Percentiles rank a stretch among this genome's conserved stretches.
Evolutionary conservation across 257 asterid genomes (phyloP).

Genomic region (Przewalskia tangutica): DNA sequence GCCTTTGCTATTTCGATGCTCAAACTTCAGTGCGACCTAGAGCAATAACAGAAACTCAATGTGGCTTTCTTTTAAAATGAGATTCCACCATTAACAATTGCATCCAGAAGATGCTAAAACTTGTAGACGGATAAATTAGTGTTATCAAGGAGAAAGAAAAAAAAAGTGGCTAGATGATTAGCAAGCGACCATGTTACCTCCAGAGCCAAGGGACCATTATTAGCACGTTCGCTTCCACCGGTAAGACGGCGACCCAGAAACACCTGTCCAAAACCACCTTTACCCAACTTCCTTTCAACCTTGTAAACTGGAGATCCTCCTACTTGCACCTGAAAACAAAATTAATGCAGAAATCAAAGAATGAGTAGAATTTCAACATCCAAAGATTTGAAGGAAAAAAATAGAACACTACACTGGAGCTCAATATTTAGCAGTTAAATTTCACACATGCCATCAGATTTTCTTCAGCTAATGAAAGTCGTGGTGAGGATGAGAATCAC

Average conservation of each 20-base stretch:
- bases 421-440: not conserved
- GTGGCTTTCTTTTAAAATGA: not conserved
- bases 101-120: not conserved
- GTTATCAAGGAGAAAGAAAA: not conserved
- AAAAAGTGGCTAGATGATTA: not conserved
- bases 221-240: constrained; percentile 16
- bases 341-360: not conserved
- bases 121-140: not conserved
- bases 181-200: constrained; percentile 16
- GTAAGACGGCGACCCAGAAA: constrained; percentile 35
- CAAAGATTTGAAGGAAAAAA: not conserved
- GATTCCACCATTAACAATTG: not conserved
- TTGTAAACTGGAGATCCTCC: constrained; percentile 34
- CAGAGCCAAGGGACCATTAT: constrained; percentile 20
- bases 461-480: not conserved
- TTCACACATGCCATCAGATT: not conserved
- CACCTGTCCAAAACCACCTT: constrained; percentile 47
- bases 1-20: constrained; percentile 43
- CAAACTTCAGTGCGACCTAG: constrained; percentile 41
- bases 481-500: not conserved
- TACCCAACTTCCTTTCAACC: constrained; percentile 40
- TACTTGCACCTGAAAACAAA: constrained; percentile 32
- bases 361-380: not conserved
- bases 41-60: not conserved
- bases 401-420: not conserved